Conservation (phyloP, 495 filamentous ascomycete genomes). For the Pyronema omphalodes region DNA sequence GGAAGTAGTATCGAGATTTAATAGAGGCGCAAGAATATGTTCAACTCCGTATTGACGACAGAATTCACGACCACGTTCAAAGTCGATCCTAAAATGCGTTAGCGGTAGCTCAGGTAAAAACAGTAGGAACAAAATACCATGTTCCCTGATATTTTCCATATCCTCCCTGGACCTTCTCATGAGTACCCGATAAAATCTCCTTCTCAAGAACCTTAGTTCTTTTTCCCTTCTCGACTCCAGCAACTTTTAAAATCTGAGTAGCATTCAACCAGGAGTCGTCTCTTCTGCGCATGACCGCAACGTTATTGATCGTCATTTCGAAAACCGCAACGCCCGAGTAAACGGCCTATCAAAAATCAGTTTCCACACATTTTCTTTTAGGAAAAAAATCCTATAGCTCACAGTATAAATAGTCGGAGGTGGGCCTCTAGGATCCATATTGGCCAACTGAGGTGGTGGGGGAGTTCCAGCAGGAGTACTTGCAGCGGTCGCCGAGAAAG, state of each 20-base stretch:
- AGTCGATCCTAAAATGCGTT: constrained; percentile 41
- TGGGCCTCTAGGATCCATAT: constrained; percentile 23
- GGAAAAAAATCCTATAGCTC: neutral
- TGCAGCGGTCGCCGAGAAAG: constrained; percentile 34
- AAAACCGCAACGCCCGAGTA: constrained; percentile 92
- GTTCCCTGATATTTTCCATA: constrained; percentile 98
- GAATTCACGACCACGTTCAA: constrained; percentile 73
- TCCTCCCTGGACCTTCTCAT: constrained; percentile 96
- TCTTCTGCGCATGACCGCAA: constrained; percentile 87
- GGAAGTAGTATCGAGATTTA: constrained; percentile 28
- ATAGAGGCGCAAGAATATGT: constrained; percentile 60
- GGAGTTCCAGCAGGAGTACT: constrained; percentile 39
- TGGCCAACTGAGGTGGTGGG: constrained; percentile 22
- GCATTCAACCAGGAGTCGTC: constrained; percentile 87
- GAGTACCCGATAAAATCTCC: constrained; percentile 84
- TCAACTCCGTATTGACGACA: constrained; percentile 89
- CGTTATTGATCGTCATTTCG: constrained; percentile 85
- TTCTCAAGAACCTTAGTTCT: constrained; percentile 95
- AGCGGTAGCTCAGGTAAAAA: constrained; percentile 14
- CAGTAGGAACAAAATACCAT: constrained; percentile 33
- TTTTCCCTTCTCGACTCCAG: constrained; percentile 88
- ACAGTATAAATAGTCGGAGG: constrained; percentile 21
- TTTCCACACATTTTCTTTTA: neutral
- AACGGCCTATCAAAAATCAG: constrained; percentile 44
- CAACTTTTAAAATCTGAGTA: constrained; percentile 89